Percentiles rank a stretch among this genome's conserved stretches.
phyloP scores from a whole-genome alignment of 352 stramenopile species.

The Phytophthora rubi region DNA sequence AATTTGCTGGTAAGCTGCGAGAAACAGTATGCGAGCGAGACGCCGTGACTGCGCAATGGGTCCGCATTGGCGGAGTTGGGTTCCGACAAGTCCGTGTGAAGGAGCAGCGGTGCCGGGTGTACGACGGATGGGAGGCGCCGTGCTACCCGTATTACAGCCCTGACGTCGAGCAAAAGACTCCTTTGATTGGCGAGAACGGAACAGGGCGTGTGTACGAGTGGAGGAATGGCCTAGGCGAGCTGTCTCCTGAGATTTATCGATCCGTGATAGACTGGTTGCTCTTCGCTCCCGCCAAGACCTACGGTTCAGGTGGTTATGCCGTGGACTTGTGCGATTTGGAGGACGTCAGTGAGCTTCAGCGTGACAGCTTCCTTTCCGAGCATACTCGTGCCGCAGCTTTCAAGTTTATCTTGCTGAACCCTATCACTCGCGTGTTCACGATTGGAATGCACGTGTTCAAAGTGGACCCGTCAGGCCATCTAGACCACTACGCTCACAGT shows the following conservation, averaged over 20 bases:
- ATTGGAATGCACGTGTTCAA: conserved; percentile 87
- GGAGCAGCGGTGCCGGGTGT: conserved; percentile 71
- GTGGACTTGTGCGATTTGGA: conserved; percentile 74
- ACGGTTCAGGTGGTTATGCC: conserved; percentile 72
- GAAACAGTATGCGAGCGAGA: conserved; percentile 65
- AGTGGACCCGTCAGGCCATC: conserved; percentile 79
- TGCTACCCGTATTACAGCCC: conserved; percentile 81
- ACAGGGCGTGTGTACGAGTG: conserved; percentile 61
- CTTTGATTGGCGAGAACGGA: conserved; percentile 50
- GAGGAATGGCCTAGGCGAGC: conserved; percentile 63
- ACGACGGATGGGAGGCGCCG: conserved; percentile 60
- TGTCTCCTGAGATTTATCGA: conserved; percentile 65
- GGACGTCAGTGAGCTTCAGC: conserved; percentile 64
- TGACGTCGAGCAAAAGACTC: conserved; percentile 54
- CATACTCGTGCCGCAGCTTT: conserved; percentile 83
- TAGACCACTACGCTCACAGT: conserved; percentile 84
- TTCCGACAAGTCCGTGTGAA: conserved; percentile 87
- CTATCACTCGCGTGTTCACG: conserved; percentile 89
- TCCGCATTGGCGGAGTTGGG: conserved; percentile 75
- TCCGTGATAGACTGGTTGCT: conserved; percentile 60
- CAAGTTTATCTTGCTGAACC: conserved; percentile 90
- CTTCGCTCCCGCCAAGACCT: conserved; percentile 51
- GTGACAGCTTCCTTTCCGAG: conserved; percentile 78
- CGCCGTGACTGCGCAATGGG: conserved; percentile 69
- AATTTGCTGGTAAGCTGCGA: conserved; percentile 62